These are phyloP conservation scores for Tilletiopsis washingtonensis DNA, from an alignment of 1,284 basidiomycete genomes.

Conservation along the genomic window DNA sequence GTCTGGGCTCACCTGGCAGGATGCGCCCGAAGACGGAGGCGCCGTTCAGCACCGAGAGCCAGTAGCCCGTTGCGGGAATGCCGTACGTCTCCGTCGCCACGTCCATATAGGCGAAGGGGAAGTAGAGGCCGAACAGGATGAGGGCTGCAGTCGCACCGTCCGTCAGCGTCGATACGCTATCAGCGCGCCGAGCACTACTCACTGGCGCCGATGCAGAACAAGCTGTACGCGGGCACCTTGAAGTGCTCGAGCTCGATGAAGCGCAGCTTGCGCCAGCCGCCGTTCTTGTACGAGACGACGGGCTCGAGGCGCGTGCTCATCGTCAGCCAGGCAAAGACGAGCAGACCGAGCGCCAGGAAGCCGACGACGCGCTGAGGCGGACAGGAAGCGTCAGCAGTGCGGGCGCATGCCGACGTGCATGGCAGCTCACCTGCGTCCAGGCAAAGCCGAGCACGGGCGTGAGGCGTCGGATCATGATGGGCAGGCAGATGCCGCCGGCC, in stretches of 20 bases:
- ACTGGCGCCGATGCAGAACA: constrained; percentile 6
- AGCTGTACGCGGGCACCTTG: constrained; percentile 1
- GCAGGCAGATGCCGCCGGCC: constrained; percentile 31
- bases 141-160: no score
- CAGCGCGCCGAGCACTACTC: no score
- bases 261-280: constrained; percentile 6
- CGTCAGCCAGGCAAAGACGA: constrained; percentile 1
- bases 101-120: constrained; percentile 25
- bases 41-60: constrained; percentile 9
- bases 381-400: no score
- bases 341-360: neutral
- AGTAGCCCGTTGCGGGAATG: constrained; percentile 7
- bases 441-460: constrained; percentile 23
- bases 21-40: constrained; percentile 31
- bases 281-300: neutral
- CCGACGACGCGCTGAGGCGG: constrained; percentile 6
- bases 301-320: constrained; percentile 7
- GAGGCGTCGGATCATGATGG: constrained; percentile 24
- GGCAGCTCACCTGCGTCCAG: no score
- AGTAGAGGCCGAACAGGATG: constrained; percentile 18
- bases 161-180: no score
- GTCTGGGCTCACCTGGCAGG: no score
- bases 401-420: no score
- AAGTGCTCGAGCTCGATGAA: constrained; percentile 9
- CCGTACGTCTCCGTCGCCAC: constrained; percentile 1